phyloP scores from a whole-genome alignment of 371 early-diverging fungal species.

The Syncephalis fuscata region DNA sequence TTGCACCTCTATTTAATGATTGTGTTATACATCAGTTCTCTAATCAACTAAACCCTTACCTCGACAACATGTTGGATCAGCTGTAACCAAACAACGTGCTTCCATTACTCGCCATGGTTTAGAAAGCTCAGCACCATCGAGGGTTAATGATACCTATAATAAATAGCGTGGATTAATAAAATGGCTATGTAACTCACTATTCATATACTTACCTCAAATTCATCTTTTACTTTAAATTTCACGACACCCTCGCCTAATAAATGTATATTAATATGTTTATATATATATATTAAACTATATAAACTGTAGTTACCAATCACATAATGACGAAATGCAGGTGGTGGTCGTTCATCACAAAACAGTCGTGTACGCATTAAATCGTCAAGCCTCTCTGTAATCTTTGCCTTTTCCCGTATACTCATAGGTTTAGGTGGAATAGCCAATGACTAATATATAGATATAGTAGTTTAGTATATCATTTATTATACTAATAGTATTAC shows the following conservation, averaged over 20 bases:
- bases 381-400: constrained; percentile 37
- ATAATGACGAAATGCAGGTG: constrained; percentile 26
- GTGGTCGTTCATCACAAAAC: constrained; percentile 38
- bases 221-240: constrained; percentile 40
- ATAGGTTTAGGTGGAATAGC: constrained; percentile 32
- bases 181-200: constrained; percentile 8
- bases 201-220: constrained; percentile 40
- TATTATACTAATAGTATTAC: not conserved
- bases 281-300: not conserved
- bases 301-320: not conserved
- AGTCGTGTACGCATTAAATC: constrained; percentile 51
- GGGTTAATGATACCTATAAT: constrained; percentile 18
- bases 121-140: constrained; percentile 31
- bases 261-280: constrained; percentile 4
- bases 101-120: constrained; percentile 37
- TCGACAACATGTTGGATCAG: not conserved
- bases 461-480: not conserved
- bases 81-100: constrained; percentile 2
- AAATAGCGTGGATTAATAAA: not conserved
- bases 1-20: constrained; percentile 20
- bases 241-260: constrained; percentile 34
- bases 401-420: constrained; percentile 27
- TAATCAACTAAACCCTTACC: not conserved
- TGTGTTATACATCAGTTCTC: not conserved
- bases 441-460: constrained; percentile 10